A percentile compares a stretch with the other conserved stretches of the same genome.
Conservation (phyloP, 2,329 filamentous ascomycete species). For the Neofusicoccum cordaticola region DNA sequence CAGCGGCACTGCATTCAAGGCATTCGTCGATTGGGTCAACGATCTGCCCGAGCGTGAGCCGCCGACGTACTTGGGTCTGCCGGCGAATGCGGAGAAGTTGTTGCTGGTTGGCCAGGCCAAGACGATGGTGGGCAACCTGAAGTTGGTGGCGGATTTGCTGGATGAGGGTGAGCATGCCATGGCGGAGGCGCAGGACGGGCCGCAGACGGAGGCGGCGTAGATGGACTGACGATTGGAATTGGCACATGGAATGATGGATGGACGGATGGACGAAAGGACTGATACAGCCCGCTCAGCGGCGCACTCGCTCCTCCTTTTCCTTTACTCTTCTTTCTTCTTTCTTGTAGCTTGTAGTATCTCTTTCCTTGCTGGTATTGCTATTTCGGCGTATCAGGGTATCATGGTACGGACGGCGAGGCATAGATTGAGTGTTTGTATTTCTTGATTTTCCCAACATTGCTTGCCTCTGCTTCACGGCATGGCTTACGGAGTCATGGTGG, state of each 20-base stretch:
- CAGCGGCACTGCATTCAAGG: slow-evolving; percentile 73
- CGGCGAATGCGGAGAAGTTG: slow-evolving; percentile 94
- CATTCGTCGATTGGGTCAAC: slow-evolving; percentile 91
- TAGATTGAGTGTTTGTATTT: background rate
- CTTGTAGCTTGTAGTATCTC: background rate
- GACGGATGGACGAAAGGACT: background rate
- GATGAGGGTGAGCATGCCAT: slow-evolving; percentile 93
- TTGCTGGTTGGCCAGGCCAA: slow-evolving; percentile 83
- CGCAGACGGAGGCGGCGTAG: background rate
- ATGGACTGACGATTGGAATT: background rate
- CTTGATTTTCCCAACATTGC: background rate
- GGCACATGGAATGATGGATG: background rate
- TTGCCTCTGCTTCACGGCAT: background rate
- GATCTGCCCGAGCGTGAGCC: slow-evolving; percentile 91
- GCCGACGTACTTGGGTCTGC: slow-evolving; percentile 88
- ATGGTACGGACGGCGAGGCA: background rate
- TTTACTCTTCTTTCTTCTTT: background rate
- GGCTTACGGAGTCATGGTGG: background rate
- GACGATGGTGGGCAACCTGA: slow-evolving; percentile 79
- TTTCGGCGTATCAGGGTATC: background rate
- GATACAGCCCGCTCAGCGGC: background rate
- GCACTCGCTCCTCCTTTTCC: background rate
- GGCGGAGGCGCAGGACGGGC: slow-evolving; percentile 51
- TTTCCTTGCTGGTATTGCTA: background rate
- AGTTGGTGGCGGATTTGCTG: slow-evolving; percentile 79